Percentiles rank a stretch among this genome's conserved stretches.
Conservation (phyloP, 2,329 filamentous ascomycete genomes). For the Cordyceps pruinosa region DNA sequence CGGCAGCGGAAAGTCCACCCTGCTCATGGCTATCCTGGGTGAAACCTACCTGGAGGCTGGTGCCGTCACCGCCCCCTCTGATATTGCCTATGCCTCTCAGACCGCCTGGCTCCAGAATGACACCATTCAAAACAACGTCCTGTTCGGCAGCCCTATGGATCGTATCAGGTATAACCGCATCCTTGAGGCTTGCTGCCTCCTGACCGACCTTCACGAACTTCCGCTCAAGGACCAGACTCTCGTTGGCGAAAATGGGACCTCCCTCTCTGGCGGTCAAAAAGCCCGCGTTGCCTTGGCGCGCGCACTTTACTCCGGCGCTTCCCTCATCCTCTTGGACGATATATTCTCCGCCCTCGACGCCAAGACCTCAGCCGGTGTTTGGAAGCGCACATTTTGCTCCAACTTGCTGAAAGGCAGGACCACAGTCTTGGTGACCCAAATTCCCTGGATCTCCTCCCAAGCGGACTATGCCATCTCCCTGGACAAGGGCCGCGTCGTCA, state of each 20-base stretch:
- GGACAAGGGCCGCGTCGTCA: constrained; percentile 38
- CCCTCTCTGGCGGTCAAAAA: constrained; percentile 50
- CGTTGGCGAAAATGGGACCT: constrained; percentile 49
- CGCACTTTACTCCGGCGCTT: constrained; percentile 49
- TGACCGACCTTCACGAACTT: constrained; percentile 44
- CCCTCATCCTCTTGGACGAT: constrained; percentile 51
- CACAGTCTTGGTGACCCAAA: constrained; percentile 50
- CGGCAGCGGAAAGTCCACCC: constrained; percentile 51
- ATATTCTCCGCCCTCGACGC: constrained; percentile 54
- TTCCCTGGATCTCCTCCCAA: constrained; percentile 46
- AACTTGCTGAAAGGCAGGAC: constrained; percentile 48
- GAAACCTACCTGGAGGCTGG: constrained; percentile 46
- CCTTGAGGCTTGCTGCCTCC: constrained; percentile 48
- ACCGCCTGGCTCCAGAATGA: constrained; percentile 52
- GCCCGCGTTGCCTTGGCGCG: constrained; percentile 50
- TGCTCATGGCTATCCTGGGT: constrained; percentile 47
- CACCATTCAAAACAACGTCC: constrained; percentile 47
- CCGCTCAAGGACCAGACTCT: constrained; percentile 43
- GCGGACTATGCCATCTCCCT: constrained; percentile 40
- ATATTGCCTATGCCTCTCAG: constrained; percentile 52
- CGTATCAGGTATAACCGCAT: constrained; percentile 46
- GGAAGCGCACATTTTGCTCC: constrained; percentile 51
- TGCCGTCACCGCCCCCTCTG: constrained; percentile 40
- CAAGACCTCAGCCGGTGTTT: constrained; percentile 49
- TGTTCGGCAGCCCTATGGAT: constrained; percentile 47